Evolutionary conservation across 768 basidiomycete genomes (phyloP), one percentile per base, ranked within the genome.

Genomic region (Leccinum longicurvipes): DNA sequence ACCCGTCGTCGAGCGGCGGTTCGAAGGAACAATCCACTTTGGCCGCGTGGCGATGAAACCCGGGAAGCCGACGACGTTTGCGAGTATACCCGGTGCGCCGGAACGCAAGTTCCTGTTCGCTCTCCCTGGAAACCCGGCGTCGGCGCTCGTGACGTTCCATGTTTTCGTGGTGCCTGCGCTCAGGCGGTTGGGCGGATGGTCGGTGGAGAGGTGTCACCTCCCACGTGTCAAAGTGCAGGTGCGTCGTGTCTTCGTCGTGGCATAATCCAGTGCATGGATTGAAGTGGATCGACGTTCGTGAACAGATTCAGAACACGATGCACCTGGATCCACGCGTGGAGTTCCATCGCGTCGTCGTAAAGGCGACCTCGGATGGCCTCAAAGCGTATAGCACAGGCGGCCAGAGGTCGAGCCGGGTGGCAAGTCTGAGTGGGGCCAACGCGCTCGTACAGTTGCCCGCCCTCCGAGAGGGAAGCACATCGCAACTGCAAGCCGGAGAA

Each of bases 1-100:
- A 69, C 93, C 93, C 1, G 82, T 93, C 55, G 87, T 96, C 54
- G 93, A 96, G 70, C 82, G 85, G 15, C 79, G 87, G 42, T 80
- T 94, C 53, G 68, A 76, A 17, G 93, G 92, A 1, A 86, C 79
- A 7, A 78, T 93, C 5, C 91, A 94, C 64, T 94, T 96, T 66
- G 93, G 93, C 2, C 80, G 92, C 8, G 89, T 94, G 50, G 82
- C 82, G 23, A 82, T 93, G 64, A 91, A 91, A 63, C 85, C 85
- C 1, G 93, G 91, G 7, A 94, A 94, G 66, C 92, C 93, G 4
- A 96, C 93, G 3, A 93, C 92, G 6, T 94, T 95, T 59, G 93
- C 92, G 1, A 88, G 83, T 12, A 77, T 93, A 24, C 86, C 88
- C 0, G 64, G 19, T 41, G 19, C n/a, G 39, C 1, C 39, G n/a